Evolutionary conservation across 129 eudicot species (phyloP).

Genomic region (Logfia minima): DNA sequence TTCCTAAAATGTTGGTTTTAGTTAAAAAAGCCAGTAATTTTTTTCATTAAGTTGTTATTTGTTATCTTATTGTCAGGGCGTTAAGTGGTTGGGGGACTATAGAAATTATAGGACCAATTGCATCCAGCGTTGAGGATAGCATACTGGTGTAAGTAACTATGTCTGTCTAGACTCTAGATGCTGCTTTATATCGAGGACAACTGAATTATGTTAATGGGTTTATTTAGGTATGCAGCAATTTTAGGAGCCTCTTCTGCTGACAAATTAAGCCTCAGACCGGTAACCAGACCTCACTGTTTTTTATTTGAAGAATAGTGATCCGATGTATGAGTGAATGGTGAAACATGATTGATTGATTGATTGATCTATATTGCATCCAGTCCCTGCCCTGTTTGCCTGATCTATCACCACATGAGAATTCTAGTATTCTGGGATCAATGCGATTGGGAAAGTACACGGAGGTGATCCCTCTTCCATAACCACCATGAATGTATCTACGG

Average conservation of each 20-base stretch:
- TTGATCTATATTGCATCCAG: conserved; percentile 41
- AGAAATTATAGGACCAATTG: conserved; percentile 82
- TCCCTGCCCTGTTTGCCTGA: conserved; percentile 69
- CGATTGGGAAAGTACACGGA: conserved; percentile 81
- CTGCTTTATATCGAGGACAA: background rate
- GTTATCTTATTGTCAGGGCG: background rate
- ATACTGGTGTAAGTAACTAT: conserved; percentile 70
- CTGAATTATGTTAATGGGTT: conserved; percentile 9
- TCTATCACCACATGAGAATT: conserved; percentile 51
- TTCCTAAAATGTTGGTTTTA: background rate
- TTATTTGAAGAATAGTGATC: background rate
- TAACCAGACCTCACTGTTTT: conserved; percentile 30
- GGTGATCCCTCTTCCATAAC: conserved; percentile 35
- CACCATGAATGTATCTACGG: background rate
- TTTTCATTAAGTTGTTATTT: background rate
- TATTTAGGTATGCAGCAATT: conserved; percentile 86
- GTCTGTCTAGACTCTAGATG: conserved; percentile 18
- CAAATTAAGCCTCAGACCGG: conserved; percentile 58
- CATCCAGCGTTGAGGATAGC: conserved; percentile 85
- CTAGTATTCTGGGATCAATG: conserved; percentile 52
- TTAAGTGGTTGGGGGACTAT: conserved; percentile 53
- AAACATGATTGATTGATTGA: background rate
- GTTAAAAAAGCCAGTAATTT: background rate
- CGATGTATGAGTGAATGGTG: background rate
- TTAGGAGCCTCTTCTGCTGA: conserved; percentile 75